These are phyloP conservation scores for Amylostereum areolatum DNA, from an alignment of 1,284 basidiomycete genomes.

Conservation along the genomic window DNA sequence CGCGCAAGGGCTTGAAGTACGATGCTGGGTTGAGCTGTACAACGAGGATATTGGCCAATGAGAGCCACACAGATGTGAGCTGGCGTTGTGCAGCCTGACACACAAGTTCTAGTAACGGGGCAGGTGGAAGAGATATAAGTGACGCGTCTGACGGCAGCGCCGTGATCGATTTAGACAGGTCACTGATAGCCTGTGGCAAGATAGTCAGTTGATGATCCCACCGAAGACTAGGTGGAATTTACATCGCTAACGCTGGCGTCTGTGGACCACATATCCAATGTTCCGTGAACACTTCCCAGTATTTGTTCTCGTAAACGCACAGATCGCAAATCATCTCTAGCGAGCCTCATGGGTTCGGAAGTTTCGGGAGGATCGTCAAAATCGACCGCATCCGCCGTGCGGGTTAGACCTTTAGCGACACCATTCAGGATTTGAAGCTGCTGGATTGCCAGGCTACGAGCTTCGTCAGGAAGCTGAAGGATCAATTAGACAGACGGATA, in stretches of 20 bases:
- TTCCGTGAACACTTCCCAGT: constrained; percentile 48
- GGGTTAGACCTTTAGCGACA: constrained; percentile 79
- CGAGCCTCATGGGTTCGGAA: constrained; percentile 46
- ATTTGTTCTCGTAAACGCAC: constrained; percentile 59
- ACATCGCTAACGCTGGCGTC: constrained; percentile 77
- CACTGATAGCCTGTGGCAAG: constrained; percentile 57
- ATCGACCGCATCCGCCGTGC: constrained; percentile 63
- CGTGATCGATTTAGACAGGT: constrained; percentile 78
- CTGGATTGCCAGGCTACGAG: constrained; percentile 50
- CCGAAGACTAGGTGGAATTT: constrained; percentile 21
- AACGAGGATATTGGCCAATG: constrained; percentile 71
- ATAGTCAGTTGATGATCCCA: not conserved
- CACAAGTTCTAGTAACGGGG: constrained; percentile 73
- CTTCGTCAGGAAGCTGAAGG: constrained; percentile 61
- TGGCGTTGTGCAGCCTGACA: constrained; percentile 70
- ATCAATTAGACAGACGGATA: constrained; percentile 4
- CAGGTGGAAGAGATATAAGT: constrained; percentile 71
- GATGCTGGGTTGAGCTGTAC: constrained; percentile 74
- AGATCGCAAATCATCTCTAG: constrained; percentile 63
- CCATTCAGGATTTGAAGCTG: constrained; percentile 78
- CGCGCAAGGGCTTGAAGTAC: constrained; percentile 37
- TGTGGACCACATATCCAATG: constrained; percentile 69
- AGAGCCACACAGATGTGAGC: constrained; percentile 79
- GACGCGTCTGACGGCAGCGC: constrained; percentile 68
- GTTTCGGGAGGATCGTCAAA: constrained; percentile 53